Evolutionary conservation across 1,139 yeast genomes (phyloP), one percentile per base, ranked within the genome.

Genomic region (Yamadazyma atlantica): DNA sequence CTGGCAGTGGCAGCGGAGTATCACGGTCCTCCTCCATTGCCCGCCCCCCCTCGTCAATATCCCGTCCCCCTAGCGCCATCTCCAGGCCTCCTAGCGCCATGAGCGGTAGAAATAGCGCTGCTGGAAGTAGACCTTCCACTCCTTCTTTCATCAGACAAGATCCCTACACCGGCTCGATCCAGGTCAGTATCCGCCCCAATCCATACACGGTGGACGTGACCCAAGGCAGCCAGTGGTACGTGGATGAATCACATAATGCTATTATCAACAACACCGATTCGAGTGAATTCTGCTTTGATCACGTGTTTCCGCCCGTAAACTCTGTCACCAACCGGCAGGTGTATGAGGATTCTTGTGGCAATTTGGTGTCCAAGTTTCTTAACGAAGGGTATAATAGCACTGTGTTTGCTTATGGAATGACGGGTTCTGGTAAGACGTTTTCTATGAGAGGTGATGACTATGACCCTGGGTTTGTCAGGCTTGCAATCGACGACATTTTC

Each of bases 351-450:
- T 68, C 84, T 1, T 90, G 89, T 31, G 64, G 73, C 22, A 79
- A 78, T 2, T 66, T 88, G 31, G 81, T 90, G 2, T 63, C 71
- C 18, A 78, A 82, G 44, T 82, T 87, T 40, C 66, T 88, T 46
- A 46, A 62, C 31, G 82, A 82, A 25, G 96, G 96, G 0, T 89
- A 68, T 57, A 88, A 89, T 54, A 95, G 92, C 8, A 90, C 96
- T 0, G 82, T 90, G 1, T 88, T 90, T 66, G 97, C 98, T 1
- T 92, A 92, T 57, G 98, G 98, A 2, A 57, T 57, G 45, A 57
- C 97, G 0, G 97, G 97, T 0, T 87, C 96, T 1, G 97, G 97
- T 23, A 90, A 90, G 58, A 90, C 97, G 0, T 85, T 79, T 55
- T 83, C 95, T 2, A 88, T 90, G 96, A 85, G 85, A 46, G 96